Evolutionary conservation across 805 yeast species (phyloP).

Genomic region (Isabelozyma rhagii): DNA sequence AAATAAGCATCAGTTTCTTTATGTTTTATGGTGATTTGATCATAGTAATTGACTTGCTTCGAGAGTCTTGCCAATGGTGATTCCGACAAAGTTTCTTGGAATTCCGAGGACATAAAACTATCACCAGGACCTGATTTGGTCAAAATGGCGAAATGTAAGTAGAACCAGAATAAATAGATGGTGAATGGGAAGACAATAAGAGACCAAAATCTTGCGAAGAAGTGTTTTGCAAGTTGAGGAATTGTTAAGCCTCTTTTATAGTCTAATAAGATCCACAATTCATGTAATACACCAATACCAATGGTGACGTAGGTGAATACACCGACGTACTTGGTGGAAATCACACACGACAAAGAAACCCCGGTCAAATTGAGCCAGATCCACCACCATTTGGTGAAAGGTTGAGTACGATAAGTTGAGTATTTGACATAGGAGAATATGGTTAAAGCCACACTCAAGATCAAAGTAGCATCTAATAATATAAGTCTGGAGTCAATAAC

Average conservation of each 20-base stretch:
- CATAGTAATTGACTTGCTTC: constrained; percentile 70
- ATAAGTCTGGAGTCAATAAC: constrained; percentile 88
- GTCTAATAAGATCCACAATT: constrained; percentile 86
- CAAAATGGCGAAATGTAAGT: constrained; percentile 80
- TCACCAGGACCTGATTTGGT: constrained; percentile 94
- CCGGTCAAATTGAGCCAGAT: constrained; percentile 85
- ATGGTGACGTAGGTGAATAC: constrained; percentile 84
- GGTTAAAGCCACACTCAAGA: constrained; percentile 78
- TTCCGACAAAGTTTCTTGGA: constrained; percentile 89
- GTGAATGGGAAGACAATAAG: constrained; percentile 77
- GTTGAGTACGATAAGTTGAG: constrained; percentile 57
- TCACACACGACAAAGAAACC: constrained; percentile 80
- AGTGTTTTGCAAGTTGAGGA: constrained; percentile 60
- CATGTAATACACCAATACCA: constrained; percentile 82
- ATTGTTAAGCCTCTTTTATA: constrained; percentile 61
- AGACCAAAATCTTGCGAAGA: constrained; percentile 66
- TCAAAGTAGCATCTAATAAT: constrained; percentile 84
- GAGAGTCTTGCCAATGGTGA: constrained; percentile 72
- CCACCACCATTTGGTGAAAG: constrained; percentile 80
- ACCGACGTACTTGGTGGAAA: constrained; percentile 95
- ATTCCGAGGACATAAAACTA: constrained; percentile 87
- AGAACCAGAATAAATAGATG: constrained; percentile 86
- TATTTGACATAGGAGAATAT: constrained; percentile 77
- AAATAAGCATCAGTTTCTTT: constrained; percentile 73
- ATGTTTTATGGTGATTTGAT: constrained; percentile 73